Percentiles rank a stretch among this genome's conserved stretches.
These are phyloP conservation scores for Leptomonas seymouri DNA, from an alignment of 208 protist genomes.

Conservation along the genomic window DNA sequence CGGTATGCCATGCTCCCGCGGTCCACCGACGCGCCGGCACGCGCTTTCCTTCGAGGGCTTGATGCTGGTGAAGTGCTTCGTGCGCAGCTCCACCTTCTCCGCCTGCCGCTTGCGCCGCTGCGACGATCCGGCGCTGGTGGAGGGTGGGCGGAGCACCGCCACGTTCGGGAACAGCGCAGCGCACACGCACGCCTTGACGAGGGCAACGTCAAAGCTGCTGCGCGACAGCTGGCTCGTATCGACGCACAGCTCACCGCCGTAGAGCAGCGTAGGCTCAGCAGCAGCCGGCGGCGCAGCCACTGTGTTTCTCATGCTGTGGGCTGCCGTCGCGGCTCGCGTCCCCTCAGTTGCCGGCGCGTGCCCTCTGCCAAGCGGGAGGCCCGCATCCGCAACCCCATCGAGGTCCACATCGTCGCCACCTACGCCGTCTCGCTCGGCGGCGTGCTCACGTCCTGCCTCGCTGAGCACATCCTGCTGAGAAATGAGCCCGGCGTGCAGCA, in stretches of 20 bases:
- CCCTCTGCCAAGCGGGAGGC: too few relatives aligned
- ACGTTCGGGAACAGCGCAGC: slow-evolving; percentile 84
- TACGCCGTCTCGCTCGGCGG: not conserved
- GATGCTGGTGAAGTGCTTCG: slow-evolving; percentile 48
- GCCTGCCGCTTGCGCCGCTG: not conserved
- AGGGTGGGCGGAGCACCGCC: slow-evolving; percentile 65
- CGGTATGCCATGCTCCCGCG: slow-evolving; percentile 26
- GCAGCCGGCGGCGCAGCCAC: not conserved
- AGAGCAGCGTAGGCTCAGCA: not conserved
- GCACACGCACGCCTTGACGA: slow-evolving; percentile 89
- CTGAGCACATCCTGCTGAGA: slow-evolving; percentile 3
- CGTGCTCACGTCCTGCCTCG: not conserved
- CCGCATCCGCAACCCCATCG: not conserved
- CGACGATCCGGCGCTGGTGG: slow-evolving; percentile 14
- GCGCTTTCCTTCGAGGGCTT: slow-evolving; percentile 80
- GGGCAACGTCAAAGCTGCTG: slow-evolving; percentile 61
- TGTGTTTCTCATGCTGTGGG: not conserved
- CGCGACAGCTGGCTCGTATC: slow-evolving; percentile 66
- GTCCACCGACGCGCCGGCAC: slow-evolving; percentile 63
- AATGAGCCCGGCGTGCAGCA: slow-evolving; percentile 63
- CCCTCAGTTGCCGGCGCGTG: not conserved
- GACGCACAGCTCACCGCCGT: slow-evolving; percentile 45
- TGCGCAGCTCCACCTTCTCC: slow-evolving; percentile 63
- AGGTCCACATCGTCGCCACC: not conserved
- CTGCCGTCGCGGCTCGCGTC: not conserved